phyloP scores from a whole-genome alignment of 2,329 filamentous ascomycete species.

The Corinectria fuckeliana region DNA sequence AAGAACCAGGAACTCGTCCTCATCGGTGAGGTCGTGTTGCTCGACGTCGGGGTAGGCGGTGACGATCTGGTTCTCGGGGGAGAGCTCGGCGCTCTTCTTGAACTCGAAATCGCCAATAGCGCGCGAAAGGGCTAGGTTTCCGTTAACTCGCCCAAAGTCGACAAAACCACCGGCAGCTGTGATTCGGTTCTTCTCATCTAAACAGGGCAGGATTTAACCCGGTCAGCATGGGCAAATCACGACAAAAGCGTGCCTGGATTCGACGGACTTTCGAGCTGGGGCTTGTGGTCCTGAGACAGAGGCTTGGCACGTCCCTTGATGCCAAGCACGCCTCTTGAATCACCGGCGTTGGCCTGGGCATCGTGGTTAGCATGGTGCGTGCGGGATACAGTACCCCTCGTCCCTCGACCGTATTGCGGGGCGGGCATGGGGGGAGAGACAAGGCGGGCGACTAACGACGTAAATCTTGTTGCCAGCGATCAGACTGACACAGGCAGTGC shows the following conservation, averaged over 20 bases:
- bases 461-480: conserved; percentile 93
- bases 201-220: conserved; percentile 18
- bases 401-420: conserved; percentile 20
- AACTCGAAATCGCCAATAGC: conserved; percentile 99
- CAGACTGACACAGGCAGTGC: conserved; percentile 90
- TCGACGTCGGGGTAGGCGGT: conserved; percentile 96
- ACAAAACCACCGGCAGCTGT: conserved; percentile 96
- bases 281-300: conserved; percentile 98
- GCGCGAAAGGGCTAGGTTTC: conserved; percentile 93
- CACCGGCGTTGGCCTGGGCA: conserved; percentile 88
- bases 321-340: conserved; percentile 92
- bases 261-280: conserved; percentile 89
- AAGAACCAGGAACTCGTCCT: conserved; percentile 95
- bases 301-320: conserved; percentile 98
- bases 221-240: conserved; percentile 21
- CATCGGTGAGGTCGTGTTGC: conserved; percentile 85
- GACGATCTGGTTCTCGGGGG: conserved; percentile 98
- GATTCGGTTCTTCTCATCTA: conserved; percentile 95
- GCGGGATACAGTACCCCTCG: conserved; percentile 17
- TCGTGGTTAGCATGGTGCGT: conserved; percentile 25
- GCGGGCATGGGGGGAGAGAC: conserved; percentile 21
- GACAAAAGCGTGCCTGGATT: conserved; percentile 8
- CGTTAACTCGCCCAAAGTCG: conserved; percentile 97
- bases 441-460: conserved; percentile 71
- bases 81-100: conserved; percentile 97